Percentiles rank a stretch among this genome's conserved stretches.
Evolutionary conservation across 305 asterid genomes (phyloP).

Genomic region (Solanum hybrid): DNA sequence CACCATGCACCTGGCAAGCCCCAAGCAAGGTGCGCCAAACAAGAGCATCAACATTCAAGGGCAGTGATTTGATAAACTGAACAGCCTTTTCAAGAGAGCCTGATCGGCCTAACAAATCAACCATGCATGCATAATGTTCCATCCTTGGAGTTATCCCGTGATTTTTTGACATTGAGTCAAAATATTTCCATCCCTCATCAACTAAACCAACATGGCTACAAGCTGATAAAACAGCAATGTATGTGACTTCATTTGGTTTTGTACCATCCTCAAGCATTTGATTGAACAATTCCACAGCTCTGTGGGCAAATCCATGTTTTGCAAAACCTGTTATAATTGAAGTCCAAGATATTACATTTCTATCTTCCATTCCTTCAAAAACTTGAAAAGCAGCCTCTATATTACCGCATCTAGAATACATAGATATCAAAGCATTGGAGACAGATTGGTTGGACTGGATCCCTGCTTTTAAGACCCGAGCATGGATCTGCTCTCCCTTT

Average conservation of each 20-base stretch:
- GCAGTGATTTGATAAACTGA: conserved; percentile 52
- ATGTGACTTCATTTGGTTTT: conserved; percentile 82
- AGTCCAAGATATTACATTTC: conserved; percentile 76
- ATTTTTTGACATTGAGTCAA: conserved; percentile 40
- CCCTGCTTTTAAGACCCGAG: conserved; percentile 66
- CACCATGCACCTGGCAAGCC: conserved; percentile 61
- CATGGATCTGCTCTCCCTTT: conserved; percentile 83
- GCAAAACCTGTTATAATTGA: conserved; percentile 82
- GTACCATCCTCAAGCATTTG: conserved; percentile 47
- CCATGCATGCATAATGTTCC: conserved; percentile 92
- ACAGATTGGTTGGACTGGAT: conserved; percentile 37
- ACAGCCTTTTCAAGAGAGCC: conserved; percentile 50
- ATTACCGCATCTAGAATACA: conserved; percentile 85
- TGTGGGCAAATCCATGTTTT: conserved; percentile 63
- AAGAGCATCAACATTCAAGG: conserved; percentile 53
- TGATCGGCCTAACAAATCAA: conserved; percentile 67
- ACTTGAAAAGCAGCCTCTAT: conserved; percentile 63
- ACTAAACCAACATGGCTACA: conserved; percentile 82
- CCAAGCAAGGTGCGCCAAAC: conserved; percentile 92
- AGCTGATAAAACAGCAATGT: conserved; percentile 70
- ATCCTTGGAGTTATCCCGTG: conserved; percentile 66
- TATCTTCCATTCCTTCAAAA: conserved; percentile 40
- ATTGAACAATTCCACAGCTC: conserved; percentile 46
- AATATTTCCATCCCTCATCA: conserved; percentile 62
- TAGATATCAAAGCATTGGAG: conserved; percentile 71